Conservation (phyloP, 2,329 filamentous ascomycete species). For the Zelopaecilomyces penicillatus region DNA sequence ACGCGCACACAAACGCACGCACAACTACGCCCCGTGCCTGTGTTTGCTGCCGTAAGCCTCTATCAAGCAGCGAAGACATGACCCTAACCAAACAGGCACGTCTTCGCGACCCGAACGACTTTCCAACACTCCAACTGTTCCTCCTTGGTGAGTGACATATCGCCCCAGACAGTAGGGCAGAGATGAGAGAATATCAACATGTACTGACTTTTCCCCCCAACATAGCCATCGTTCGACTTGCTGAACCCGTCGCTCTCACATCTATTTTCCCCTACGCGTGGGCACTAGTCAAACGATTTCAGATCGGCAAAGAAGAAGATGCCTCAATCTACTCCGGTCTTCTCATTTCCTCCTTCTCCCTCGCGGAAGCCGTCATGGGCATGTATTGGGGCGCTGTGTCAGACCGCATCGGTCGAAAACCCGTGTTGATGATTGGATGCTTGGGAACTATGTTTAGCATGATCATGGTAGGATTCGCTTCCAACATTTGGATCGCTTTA, state of each 20-base stretch:
- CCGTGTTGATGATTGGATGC: constrained; percentile 73
- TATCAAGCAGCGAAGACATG: constrained; percentile 38
- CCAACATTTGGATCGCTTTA: constrained; percentile 77
- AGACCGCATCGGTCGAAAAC: constrained; percentile 76
- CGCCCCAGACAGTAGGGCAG: neutral
- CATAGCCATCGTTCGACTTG: constrained; percentile 80
- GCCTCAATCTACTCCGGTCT: constrained; percentile 83
- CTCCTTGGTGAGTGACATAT: constrained; percentile 58
- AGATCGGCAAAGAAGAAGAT: constrained; percentile 63
- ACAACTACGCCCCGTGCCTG: constrained; percentile 20
- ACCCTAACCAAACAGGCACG: constrained; percentile 41
- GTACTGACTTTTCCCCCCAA: constrained; percentile 11
- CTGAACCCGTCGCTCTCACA: constrained; percentile 86
- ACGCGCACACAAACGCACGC: constrained; percentile 16
- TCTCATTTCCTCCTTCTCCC: constrained; percentile 77
- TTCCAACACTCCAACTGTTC: constrained; percentile 75
- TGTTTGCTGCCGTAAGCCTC: constrained; percentile 37
- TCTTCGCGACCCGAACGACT: constrained; percentile 59
- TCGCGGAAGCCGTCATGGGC: constrained; percentile 73
- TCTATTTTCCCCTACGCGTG: constrained; percentile 91
- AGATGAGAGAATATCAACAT: neutral
- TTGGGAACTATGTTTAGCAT: constrained; percentile 75
- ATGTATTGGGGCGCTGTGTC: constrained; percentile 84
- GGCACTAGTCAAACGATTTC: constrained; percentile 69
- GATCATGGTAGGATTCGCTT: constrained; percentile 72